Percentiles rank a stretch among this genome's conserved stretches.
Evolutionary conservation across 441 rosid species (phyloP).

Genomic region (Hura crepitans): DNA sequence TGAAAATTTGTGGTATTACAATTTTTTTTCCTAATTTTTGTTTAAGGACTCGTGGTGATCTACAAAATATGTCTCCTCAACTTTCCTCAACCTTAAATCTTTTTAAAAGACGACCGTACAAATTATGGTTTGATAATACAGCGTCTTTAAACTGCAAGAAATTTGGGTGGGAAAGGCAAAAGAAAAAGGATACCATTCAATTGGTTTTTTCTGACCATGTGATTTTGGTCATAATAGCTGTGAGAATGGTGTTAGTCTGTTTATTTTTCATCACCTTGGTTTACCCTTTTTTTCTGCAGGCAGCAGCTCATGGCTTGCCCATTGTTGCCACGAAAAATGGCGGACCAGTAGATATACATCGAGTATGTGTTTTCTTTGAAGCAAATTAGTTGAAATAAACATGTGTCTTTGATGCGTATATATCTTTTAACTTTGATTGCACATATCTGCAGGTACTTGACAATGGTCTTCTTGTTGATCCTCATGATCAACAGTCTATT

Average conservation of each 20-base stretch:
- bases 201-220: not conserved
- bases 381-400: not conserved
- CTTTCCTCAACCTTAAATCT: not conserved
- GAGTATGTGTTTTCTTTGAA: slow-evolving; percentile 33
- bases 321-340: slow-evolving; percentile 92
- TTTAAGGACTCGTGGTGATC: not conserved
- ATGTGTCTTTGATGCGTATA: not conserved
- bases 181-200: not conserved
- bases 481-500: slow-evolving; percentile 79
- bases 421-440: slow-evolving; percentile 6
- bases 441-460: slow-evolving; percentile 63
- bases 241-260: slow-evolving; percentile 2
- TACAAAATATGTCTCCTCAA: not conserved
- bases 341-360: slow-evolving; percentile 86
- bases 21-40: not conserved
- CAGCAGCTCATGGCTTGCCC: slow-evolving; percentile 91
- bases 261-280: not conserved
- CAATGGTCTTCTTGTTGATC: slow-evolving; percentile 87
- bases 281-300: slow-evolving; percentile 42
- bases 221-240: not conserved
- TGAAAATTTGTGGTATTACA: not conserved
- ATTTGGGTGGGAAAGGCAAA: not conserved
- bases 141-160: not conserved
- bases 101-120: not conserved
- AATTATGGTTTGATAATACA: not conserved